A percentile compares a stretch with the other conserved stretches of the same genome.
Evolutionary conservation across 805 yeast species (phyloP).

Genomic region (Metschnikowia peoriensis): DNA sequence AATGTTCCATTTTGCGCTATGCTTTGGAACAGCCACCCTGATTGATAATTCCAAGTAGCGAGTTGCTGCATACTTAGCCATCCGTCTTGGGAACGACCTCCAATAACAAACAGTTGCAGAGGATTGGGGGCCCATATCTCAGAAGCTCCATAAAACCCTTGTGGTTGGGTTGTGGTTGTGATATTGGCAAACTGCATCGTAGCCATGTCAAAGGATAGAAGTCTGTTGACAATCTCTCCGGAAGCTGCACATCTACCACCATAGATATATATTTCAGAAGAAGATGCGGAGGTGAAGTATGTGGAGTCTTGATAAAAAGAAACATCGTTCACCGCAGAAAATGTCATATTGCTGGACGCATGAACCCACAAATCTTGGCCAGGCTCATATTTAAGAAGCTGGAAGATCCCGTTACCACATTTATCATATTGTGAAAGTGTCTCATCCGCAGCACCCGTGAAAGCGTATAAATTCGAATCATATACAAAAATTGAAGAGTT

Average conservation of each 20-base stretch:
- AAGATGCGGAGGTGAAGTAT: constrained; percentile 39
- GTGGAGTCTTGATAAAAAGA: constrained; percentile 37
- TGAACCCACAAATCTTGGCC: constrained; percentile 22
- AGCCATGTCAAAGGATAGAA: constrained; percentile 43
- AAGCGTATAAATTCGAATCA: constrained; percentile 30
- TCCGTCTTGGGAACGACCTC: constrained; percentile 61
- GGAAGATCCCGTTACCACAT: constrained; percentile 30
- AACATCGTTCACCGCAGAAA: constrained; percentile 25
- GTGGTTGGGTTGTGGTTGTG: constrained; percentile 52
- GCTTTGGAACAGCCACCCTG: constrained; percentile 62
- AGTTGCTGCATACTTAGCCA: constrained; percentile 75
- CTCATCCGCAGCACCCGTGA: constrained; percentile 14
- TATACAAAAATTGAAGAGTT: constrained; percentile 32
- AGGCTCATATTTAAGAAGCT: constrained; percentile 22
- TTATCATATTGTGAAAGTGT: constrained; percentile 8
- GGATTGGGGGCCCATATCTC: constrained; percentile 44
- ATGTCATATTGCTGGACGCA: constrained; percentile 18
- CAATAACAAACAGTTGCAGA: constrained; percentile 53
- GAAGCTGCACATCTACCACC: constrained; percentile 44
- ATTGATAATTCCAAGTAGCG: constrained; percentile 66
- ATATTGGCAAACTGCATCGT: constrained; percentile 36
- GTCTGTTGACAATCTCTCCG: constrained; percentile 36
- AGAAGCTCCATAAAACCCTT: constrained; percentile 53
- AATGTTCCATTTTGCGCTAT: constrained; percentile 18
- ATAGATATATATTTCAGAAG: constrained; percentile 47